A percentile compares a stretch with the other conserved stretches of the same genome.
These are phyloP conservation scores for Hypericum perforatum DNA, from an alignment of 345 rosid species.

Conservation along the genomic window DNA sequence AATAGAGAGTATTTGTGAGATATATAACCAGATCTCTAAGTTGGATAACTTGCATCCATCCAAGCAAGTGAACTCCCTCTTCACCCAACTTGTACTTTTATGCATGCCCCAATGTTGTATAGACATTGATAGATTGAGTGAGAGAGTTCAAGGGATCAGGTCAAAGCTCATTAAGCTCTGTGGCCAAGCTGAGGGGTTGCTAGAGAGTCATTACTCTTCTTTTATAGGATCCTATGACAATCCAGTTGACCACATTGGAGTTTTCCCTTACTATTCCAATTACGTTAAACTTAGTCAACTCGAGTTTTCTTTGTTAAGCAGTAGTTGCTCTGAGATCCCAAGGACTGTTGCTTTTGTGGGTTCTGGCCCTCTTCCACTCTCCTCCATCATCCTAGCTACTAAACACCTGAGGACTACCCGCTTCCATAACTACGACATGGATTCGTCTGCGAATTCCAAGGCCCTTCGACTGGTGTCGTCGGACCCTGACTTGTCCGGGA, in stretches of 20 bases:
- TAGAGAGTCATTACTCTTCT: conserved; percentile 18
- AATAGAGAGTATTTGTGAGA: conserved; percentile 10
- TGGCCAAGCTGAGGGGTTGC: conserved; percentile 14
- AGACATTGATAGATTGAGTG: conserved; percentile 10
- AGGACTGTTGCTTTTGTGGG: conserved; percentile 17
- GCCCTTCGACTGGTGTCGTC: conserved; percentile 13
- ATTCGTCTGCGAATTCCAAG: conserved; percentile 14
- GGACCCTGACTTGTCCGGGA: conserved; percentile 11
- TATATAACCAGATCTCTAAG: conserved; percentile 9
- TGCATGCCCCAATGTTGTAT: conserved; percentile 7
- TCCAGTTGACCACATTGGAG: conserved; percentile 10
- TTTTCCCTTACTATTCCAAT: conserved; percentile 22
- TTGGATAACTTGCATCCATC: conserved; percentile 11
- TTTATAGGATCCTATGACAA: conserved; percentile 8
- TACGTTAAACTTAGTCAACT: conserved; percentile 15
- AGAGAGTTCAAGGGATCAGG: conserved; percentile 12
- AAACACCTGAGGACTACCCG: conserved; percentile 7
- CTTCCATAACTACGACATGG: conserved; percentile 22
- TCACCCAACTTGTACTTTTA: conserved; percentile 14
- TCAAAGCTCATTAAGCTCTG: conserved; percentile 14
- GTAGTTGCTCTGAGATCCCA: too few relatives aligned
- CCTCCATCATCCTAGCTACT: conserved; percentile 18
- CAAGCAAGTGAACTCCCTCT: conserved; percentile 14
- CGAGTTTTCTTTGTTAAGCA: conserved; percentile 7
- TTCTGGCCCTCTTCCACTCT: conserved; percentile 21